Percentiles rank a stretch among this genome's conserved stretches.
Conservation (phyloP, 140 eudicot genomes). For the Ambrosia hybrid region DNA sequence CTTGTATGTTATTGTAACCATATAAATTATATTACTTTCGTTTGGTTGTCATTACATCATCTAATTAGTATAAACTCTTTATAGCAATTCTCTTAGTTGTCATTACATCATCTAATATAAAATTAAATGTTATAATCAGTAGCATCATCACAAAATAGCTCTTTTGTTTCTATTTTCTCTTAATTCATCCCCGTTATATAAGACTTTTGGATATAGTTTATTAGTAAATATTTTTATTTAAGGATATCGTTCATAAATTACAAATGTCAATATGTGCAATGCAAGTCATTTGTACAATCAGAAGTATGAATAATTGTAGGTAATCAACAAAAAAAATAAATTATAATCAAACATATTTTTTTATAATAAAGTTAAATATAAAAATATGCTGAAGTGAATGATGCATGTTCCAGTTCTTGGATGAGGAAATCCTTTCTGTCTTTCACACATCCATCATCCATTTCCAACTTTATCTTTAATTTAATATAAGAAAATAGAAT, state of each 20-base stretch:
- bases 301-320: neutral
- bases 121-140: too few relatives aligned
- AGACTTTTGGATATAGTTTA: neutral
- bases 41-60: too few relatives aligned
- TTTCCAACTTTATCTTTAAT: conserved; percentile 17
- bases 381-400: conserved; percentile 3
- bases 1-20: neutral
- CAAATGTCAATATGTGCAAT: neutral
- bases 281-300: neutral
- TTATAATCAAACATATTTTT: neutral
- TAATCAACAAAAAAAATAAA: neutral
- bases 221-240: too few relatives aligned
- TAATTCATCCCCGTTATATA: neutral
- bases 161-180: neutral
- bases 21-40: too few relatives aligned
- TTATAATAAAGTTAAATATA: neutral
- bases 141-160: neutral
- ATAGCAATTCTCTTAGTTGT: too few relatives aligned
- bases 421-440: conserved; percentile 19
- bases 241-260: neutral
- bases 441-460: conserved; percentile 23
- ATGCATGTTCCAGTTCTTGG: conserved; percentile 16
- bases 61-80: too few relatives aligned
- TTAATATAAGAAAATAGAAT: neutral
- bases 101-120: too few relatives aligned